Conservation (phyloP, 768 basidiomycete species). For the Amanita rimosa region DNA sequence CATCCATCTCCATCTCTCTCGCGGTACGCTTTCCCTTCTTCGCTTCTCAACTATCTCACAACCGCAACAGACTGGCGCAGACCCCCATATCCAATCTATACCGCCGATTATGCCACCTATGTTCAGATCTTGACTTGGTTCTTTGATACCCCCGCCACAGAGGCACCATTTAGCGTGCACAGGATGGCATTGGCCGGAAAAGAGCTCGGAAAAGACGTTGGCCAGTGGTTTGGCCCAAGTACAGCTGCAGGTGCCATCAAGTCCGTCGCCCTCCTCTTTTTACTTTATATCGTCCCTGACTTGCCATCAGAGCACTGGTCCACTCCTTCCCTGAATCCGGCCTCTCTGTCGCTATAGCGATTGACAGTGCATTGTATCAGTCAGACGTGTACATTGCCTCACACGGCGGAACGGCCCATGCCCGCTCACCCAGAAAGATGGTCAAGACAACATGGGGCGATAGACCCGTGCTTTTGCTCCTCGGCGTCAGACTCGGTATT, state of each 20-base stretch:
- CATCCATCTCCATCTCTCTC: conserved; percentile 54
- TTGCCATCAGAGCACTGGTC: conserved; percentile 50
- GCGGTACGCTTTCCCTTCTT: conserved; percentile 18
- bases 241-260: conserved; percentile 96
- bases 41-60: not conserved
- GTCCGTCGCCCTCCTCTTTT: conserved; percentile 28
- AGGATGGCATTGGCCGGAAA: conserved; percentile 94
- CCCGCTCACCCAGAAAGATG: conserved; percentile 18
- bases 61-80: conserved; percentile 69
- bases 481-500: conserved; percentile 80
- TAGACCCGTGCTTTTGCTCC: conserved; percentile 73
- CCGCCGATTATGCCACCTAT: conserved; percentile 71
- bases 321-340: conserved; percentile 71
- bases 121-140: conserved; percentile 93
- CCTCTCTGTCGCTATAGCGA: conserved; percentile 72
- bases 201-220: conserved; percentile 88
- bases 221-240: conserved; percentile 97
- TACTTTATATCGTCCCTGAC: not conserved
- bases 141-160: conserved; percentile 75
- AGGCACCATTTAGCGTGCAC: conserved; percentile 90
- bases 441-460: conserved; percentile 54
- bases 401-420: conserved; percentile 18
- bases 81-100: conserved; percentile 48
- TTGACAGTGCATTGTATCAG: conserved; percentile 75
- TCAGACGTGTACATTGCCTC: conserved; percentile 82